These are phyloP conservation scores for Malus hybrid DNA, from an alignment of 331 rosid genomes.

Conservation along the genomic window DNA sequence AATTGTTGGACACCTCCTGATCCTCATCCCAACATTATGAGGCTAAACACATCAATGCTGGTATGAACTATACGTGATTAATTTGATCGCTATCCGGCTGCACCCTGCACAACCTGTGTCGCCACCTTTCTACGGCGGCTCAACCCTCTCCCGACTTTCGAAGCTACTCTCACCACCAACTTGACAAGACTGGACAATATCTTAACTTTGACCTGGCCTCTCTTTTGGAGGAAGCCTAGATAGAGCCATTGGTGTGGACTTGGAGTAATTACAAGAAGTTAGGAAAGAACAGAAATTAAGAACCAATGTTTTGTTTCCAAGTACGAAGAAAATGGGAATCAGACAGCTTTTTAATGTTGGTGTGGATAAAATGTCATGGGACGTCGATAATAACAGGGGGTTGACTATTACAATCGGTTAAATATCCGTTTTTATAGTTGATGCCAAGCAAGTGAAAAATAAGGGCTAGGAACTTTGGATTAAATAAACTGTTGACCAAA, in stretches of 20 bases:
- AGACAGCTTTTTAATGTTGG: neutral
- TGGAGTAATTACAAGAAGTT: neutral
- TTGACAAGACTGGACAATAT: slow-evolving; percentile 25
- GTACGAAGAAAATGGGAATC: neutral
- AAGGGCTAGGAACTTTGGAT: too few species aligned
- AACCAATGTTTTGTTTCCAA: too few species aligned
- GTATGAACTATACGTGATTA: neutral
- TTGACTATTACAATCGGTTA: too few species aligned
- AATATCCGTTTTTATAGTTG: too few species aligned
- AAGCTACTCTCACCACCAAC: slow-evolving; percentile 8
- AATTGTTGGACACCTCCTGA: too few species aligned
- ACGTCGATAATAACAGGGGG: too few species aligned
- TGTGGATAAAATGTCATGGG: neutral
- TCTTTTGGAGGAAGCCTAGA: slow-evolving; percentile 40
- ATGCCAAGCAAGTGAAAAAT: too few species aligned
- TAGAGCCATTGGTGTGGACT: slow-evolving; percentile 19
- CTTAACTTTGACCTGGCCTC: slow-evolving; percentile 54
- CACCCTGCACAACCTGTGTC: slow-evolving; percentile 13
- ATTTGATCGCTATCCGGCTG: slow-evolving; percentile 3
- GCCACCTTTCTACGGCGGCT: slow-evolving; percentile 27
- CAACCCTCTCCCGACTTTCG: slow-evolving; percentile 27
- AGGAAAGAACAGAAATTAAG: too few species aligned
- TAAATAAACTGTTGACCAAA: too few species aligned
- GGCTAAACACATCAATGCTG: neutral
- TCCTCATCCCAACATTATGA: neutral